Base-by-base conservation (phyloP, 129 eudicot species). In the Chrysanthemum lavandulifolium region DNA sequence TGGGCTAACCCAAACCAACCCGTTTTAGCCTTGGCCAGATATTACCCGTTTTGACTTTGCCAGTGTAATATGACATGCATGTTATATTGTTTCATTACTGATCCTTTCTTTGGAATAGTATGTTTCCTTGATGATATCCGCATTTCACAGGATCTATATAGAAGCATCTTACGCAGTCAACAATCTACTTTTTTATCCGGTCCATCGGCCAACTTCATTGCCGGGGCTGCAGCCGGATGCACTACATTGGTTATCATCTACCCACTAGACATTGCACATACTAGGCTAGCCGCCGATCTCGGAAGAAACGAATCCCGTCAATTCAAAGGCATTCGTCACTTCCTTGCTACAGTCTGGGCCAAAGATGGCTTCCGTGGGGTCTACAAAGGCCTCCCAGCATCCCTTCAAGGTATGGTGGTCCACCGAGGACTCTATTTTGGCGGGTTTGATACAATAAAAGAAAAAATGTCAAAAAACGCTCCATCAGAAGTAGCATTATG, bases 371-470 rank as follows among this genome's bases (percentile, higher is more conserved):
- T 86, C 48, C 90, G 81, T 25, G 99, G 99, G 19, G 73, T 95
- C 64, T 95, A 95, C 86, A 76, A 83, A 71, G 99, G 99, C 27
- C 96, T 95, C 33, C 93, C 97, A 2, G 99, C 99, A 40, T 95
- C 99, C 57, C 87, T 95, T 0, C 97, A 95, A 0, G 99, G 99
- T 7, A 95, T 95, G 99, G 77, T 90, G 47, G 84, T 95, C 23
- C 99, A 95, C 73, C 85, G 99, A 3, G 95, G 99, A 57, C 85
- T 95, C n/a, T 95, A 95, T 60, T 95, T 95, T 67, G 99, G 99
- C 2, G 99, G 97, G 4, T 95, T 95, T 55, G 99, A 95, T 64
- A 95, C 99, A 2, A 43, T 90, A 43, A 95, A 95, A 70, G 99
- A 95, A 74, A 83, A 27, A 52, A 81, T 95, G 85, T 67, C 91